A percentile compares a stretch with the other conserved stretches of the same genome.
phyloP scores from a whole-genome alignment of 345 rosid species.

The Balakata baccata region DNA sequence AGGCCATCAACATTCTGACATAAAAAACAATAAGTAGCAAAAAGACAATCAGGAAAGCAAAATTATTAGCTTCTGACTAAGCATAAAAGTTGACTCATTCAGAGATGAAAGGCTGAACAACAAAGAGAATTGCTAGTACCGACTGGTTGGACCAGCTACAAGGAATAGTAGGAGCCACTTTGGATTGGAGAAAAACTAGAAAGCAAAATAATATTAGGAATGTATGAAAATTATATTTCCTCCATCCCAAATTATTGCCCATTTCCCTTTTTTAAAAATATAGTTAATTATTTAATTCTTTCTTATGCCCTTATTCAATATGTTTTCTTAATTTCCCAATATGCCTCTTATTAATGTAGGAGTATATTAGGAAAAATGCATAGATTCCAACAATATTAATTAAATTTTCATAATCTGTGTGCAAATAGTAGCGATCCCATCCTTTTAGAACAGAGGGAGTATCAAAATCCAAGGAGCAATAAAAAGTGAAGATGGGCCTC shows the following conservation, averaged over 20 bases:
- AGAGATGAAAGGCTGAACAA: background rate
- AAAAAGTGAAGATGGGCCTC: background rate
- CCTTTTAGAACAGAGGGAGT: too few species aligned
- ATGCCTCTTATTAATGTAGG: too few species aligned
- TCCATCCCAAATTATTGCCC: too few species aligned
- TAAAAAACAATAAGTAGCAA: background rate
- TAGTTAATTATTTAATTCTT: too few species aligned
- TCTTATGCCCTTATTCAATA: too few species aligned
- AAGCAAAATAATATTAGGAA: background rate
- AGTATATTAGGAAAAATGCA: too few species aligned
- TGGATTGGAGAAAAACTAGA: background rate
- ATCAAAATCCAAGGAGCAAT: background rate
- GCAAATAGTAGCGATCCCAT: too few species aligned
- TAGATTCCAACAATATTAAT: too few species aligned
- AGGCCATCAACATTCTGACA: conserved; percentile 89
- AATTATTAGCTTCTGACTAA: background rate
- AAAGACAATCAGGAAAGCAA: background rate
- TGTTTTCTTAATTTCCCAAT: too few species aligned
- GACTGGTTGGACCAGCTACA: background rate
- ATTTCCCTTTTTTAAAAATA: too few species aligned
- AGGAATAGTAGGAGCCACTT: background rate
- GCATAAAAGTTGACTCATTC: background rate
- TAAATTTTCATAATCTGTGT: too few species aligned
- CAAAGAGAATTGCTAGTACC: background rate
- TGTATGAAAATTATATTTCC: too few species aligned